Conservation (phyloP, 345 rosid genomes). For the Aquilaria sinensis region DNA sequence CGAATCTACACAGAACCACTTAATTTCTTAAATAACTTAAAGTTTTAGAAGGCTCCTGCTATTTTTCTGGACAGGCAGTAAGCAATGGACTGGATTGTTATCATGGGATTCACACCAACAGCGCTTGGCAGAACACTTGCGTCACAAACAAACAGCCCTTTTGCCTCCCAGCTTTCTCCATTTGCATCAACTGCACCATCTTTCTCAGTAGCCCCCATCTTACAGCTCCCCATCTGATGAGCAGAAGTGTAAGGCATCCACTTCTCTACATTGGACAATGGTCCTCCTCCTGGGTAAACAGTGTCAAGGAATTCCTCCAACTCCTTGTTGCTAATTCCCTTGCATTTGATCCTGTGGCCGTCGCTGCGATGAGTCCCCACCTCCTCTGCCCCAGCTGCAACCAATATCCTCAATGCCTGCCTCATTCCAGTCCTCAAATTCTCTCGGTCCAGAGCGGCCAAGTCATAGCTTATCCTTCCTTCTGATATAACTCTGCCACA, state of each 20-base stretch:
- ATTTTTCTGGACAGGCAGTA: constrained; percentile 49
- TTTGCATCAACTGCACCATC: constrained; percentile 49
- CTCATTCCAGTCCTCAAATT: constrained; percentile 42
- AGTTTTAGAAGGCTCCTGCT: constrained; percentile 20
- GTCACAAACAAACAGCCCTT: constrained; percentile 49
- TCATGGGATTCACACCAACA: constrained; percentile 69
- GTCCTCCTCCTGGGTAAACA: constrained; percentile 27
- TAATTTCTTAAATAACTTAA: background rate
- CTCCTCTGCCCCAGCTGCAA: constrained; percentile 64
- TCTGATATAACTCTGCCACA: constrained; percentile 41
- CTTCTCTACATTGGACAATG: constrained; percentile 22
- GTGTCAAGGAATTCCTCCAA: constrained; percentile 42
- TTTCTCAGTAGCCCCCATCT: constrained; percentile 40
- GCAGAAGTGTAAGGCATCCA: constrained; percentile 42
- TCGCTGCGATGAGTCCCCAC: constrained; percentile 61
- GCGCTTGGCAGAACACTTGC: constrained; percentile 59
- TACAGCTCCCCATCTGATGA: constrained; percentile 70
- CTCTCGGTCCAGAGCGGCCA: constrained; percentile 30
- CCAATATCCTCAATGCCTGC: constrained; percentile 42
- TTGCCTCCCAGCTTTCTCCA: constrained; percentile 64
- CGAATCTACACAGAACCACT: too few species aligned
- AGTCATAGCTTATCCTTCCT: constrained; percentile 30
- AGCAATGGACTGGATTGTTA: constrained; percentile 63
- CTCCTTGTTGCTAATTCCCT: constrained; percentile 30
- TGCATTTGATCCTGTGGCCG: constrained; percentile 39